phyloP scores from a whole-genome alignment of 805 yeast genomes.

The Metschnikowia koreensis region DNA sequence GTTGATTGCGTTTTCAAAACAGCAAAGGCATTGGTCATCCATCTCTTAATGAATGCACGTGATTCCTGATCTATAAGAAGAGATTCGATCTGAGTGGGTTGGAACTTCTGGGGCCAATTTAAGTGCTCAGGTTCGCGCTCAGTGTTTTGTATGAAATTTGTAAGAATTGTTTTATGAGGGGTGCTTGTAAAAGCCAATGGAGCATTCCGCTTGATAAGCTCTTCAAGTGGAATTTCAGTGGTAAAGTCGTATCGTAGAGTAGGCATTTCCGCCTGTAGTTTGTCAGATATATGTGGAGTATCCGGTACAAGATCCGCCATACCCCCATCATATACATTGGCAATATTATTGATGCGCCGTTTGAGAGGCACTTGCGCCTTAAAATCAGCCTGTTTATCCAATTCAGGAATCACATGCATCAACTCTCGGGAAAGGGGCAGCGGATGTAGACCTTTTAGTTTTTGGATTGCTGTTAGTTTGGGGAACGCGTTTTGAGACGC shows the following conservation, averaged over 20 bases:
- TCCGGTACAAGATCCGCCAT: slow-evolving; percentile 2
- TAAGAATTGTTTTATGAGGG: slow-evolving; percentile 13
- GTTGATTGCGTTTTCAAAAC: slow-evolving; percentile 29
- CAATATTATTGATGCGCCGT: slow-evolving; percentile 14
- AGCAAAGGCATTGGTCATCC: slow-evolving; percentile 43
- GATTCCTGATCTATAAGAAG: slow-evolving; percentile 31
- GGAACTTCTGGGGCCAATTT: slow-evolving; percentile 36
- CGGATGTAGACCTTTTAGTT: slow-evolving; percentile 31
- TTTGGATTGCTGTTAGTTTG: slow-evolving; percentile 31
- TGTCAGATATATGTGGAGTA: background rate
- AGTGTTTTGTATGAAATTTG: slow-evolving; percentile 1
- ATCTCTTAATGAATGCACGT: slow-evolving; percentile 27
- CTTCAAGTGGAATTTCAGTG: background rate
- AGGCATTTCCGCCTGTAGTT: background rate
- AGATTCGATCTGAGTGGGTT: slow-evolving; percentile 35
- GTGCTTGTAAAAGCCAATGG: slow-evolving; percentile 10
- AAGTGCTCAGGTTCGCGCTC: background rate
- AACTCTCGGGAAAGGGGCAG: slow-evolving; percentile 27
- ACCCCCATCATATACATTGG: background rate
- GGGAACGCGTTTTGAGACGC: slow-evolving; percentile 24
- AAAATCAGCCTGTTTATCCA: background rate
- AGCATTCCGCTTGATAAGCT: slow-evolving; percentile 1
- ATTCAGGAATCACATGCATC: slow-evolving; percentile 30
- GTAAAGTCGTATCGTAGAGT: slow-evolving; percentile 1
- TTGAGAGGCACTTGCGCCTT: background rate